Conservation (phyloP, 441 rosid species). For the Codiaeum variegatum region DNA sequence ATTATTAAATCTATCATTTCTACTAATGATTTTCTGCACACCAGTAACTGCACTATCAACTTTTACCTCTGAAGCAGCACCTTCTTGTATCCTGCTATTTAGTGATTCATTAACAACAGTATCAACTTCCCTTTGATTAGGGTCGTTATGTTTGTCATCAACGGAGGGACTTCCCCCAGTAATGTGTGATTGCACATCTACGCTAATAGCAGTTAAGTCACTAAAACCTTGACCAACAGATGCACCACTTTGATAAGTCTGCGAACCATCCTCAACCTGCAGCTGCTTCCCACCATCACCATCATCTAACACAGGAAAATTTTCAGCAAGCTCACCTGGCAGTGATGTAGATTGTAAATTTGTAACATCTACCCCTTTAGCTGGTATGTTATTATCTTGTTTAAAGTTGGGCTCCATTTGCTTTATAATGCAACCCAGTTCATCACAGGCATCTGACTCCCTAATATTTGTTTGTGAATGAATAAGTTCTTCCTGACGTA, state of each 20-base stretch:
- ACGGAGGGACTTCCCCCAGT: slow-evolving; percentile 23
- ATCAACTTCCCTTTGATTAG: slow-evolving; percentile 30
- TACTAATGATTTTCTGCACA: slow-evolving; percentile 24
- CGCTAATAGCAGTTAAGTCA: slow-evolving; percentile 26
- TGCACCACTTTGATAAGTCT: slow-evolving; percentile 29
- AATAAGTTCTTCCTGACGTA: slow-evolving; percentile 79
- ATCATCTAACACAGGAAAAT: slow-evolving; percentile 33
- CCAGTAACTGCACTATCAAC: slow-evolving; percentile 25
- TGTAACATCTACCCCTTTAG: slow-evolving; percentile 33
- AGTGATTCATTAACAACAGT: slow-evolving; percentile 28
- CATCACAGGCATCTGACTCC: slow-evolving; percentile 70
- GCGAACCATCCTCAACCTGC: slow-evolving; percentile 38
- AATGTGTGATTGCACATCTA: slow-evolving; percentile 28
- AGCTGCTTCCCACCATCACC: slow-evolving; percentile 38
- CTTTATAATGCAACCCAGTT: slow-evolving; percentile 61
- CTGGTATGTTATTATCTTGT: slow-evolving; percentile 31
- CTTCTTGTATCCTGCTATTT: slow-evolving; percentile 34
- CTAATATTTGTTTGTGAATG: slow-evolving; percentile 41
- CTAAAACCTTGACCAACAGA: slow-evolving; percentile 35
- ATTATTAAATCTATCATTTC: slow-evolving; percentile 29
- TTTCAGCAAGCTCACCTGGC: slow-evolving; percentile 34
- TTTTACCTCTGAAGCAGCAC: slow-evolving; percentile 38
- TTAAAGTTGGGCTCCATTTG: slow-evolving; percentile 69
- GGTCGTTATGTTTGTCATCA: slow-evolving; percentile 24
- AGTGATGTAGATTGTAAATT: slow-evolving; percentile 35